phyloP scores from a whole-genome alignment of 2,329 filamentous ascomycete species.

The Penicillium hordei region DNA sequence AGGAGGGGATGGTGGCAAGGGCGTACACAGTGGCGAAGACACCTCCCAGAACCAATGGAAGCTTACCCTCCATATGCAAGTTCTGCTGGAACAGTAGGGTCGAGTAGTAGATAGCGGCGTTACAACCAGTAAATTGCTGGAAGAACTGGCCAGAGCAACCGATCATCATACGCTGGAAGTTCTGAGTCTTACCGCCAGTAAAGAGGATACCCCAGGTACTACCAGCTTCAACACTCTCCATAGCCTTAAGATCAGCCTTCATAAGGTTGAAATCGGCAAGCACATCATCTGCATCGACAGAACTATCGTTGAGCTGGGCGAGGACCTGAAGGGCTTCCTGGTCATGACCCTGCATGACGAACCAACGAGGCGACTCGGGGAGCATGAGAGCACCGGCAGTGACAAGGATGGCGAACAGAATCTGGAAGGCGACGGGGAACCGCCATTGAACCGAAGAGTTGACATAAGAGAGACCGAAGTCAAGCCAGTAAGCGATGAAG shows the following conservation, averaged over 20 bases:
- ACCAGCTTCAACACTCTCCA: constrained; percentile 32
- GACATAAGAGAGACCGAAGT: constrained; percentile 37
- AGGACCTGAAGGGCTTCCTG: constrained; percentile 50
- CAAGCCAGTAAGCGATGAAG: constrained; percentile 38
- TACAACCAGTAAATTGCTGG: constrained; percentile 49
- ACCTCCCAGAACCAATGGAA: constrained; percentile 28
- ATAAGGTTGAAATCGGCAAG: constrained; percentile 39
- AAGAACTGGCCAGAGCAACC: constrained; percentile 36
- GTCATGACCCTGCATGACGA: constrained; percentile 53
- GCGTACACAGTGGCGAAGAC: constrained; percentile 30
- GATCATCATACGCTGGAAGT: constrained; percentile 32
- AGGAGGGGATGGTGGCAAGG: constrained; percentile 27
- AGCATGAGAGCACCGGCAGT: constrained; percentile 31
- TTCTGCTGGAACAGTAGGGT: constrained; percentile 46
- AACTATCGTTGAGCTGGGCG: constrained; percentile 44
- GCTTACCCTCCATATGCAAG: constrained; percentile 25
- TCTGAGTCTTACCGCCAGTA: constrained; percentile 31
- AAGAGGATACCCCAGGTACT: constrained; percentile 26
- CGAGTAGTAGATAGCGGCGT: constrained; percentile 47
- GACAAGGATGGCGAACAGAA: constrained; percentile 42
- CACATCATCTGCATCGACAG: constrained; percentile 38
- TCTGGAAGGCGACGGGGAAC: constrained; percentile 50
- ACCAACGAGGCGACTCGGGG: constrained; percentile 57
- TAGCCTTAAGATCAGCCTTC: constrained; percentile 46
- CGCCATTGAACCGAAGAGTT: constrained; percentile 42